Base-by-base conservation (phyloP, 345 rosid genomes). In the Brassica cretica region DNA sequence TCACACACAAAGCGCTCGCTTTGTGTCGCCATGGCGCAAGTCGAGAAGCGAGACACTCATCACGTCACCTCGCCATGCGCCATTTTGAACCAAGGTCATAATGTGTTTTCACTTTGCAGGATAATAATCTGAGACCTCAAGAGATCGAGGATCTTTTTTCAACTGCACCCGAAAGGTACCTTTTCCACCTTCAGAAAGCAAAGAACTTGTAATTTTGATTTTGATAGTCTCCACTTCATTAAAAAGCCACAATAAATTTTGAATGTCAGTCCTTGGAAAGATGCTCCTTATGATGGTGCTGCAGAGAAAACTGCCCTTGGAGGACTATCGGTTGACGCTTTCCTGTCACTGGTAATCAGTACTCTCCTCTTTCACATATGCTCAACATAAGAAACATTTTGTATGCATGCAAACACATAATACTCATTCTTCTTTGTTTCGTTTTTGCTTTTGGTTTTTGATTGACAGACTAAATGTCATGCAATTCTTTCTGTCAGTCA, bases 61-160 rank as follows among this genome's bases (percentile, higher is more conserved):
- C n/a, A n/a, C n/a, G n/a, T n/a, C n/a, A n/a, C n/a, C n/a, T n/a
- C n/a, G n/a, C n/a, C n/a, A n/a, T n/a, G n/a, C n/a, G n/a, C n/a
- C n/a, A n/a, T n/a, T n/a, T n/a, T n/a, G n/a, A n/a, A n/a, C n/a
- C n/a, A n/a, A n/a, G n/a, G n/a, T n/a, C n/a, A n/a, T n/a, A n/a
- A n/a, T n/a, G n/a, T n/a, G 80, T 32, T 75, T 83, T 18, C 79
- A 63, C 56, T 61, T 84, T 66, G 37, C 87, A 93, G 99, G 98
- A 91, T 83, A 91, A 90, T 75, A 89, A 89, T 76, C 82, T 95
- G 78, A 88, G 93, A 73, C 87, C 93, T 16, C 49, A 63, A 49
- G 99, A 95, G 85, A 84, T 93, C 21, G 98, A 91, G 60, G 98
- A 95, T 80, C 82, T 95, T 18, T 95, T 95, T 76, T 93, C 98